Evolutionary conservation across 176 grass and related monocot species (phyloP), one percentile per base, ranked within the genome.

Genomic region (Hsuehochloa calcarea): DNA sequence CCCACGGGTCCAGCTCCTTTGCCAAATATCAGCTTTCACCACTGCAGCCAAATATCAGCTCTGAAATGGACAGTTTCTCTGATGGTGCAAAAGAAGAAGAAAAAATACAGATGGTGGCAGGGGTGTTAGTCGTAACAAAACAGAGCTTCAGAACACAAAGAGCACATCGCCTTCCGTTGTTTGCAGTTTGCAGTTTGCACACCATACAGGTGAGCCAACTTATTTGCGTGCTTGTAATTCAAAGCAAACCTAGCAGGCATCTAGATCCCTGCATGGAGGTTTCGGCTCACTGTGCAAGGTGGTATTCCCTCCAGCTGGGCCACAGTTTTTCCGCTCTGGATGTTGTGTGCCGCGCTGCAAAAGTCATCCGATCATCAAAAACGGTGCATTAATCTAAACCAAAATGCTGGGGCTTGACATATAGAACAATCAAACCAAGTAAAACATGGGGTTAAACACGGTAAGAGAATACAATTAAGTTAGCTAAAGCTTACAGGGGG

Each of bases 221-320:
- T 89, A 92, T 88, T 87, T 72, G 51, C 78, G 85, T 72, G 83
- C 39, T 68, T 68, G 59, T 56, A 87, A 77, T 61, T 85, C 5
- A 4, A 69, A 70, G 27, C 52, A 93, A 88, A 77, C 26, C 94
- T 88, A 98, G 88, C 93, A 98, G 20, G 91, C 96, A 85, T 96
- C 91, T 27, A 98, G 88, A 80, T 95, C 91, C 52, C 96, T 95
- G 91, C 96, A 98, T 10, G 91, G 91, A 50, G 96, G 91, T 46
- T 89, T 92, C 1, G 90, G 90, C 65, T 94, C 93, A 25, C 88
- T 51, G 5, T 89, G 96, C 88, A 95, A 90, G 26, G 91, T 95
- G 20, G 91, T 89, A 25, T 88, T 98, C 6, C 91, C 96, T 83
- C 96, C 96, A 38, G 88, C 93, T 70, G 93, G 96, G 19, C 96